These are phyloP conservation scores for Histomonas meleagridis DNA, from an alignment of 208 protist species.

Conservation along the genomic window DNA sequence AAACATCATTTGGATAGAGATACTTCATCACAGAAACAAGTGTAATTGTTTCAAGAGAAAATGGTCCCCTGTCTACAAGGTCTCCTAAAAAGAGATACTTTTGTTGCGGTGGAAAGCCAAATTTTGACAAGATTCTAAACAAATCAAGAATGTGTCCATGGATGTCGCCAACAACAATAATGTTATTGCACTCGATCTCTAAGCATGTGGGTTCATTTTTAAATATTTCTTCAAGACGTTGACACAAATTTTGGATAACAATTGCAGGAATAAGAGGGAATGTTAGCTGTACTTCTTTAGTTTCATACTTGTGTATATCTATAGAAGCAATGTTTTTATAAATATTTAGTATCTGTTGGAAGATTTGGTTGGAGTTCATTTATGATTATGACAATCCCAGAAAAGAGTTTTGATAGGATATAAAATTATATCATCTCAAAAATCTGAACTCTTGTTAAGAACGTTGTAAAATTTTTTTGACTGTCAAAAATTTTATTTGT, in stretches of 20 bases:
- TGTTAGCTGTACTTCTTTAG: too few relatives aligned
- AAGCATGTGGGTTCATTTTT: background rate
- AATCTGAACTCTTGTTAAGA: too few relatives aligned
- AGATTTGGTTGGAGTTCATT: too few relatives aligned
- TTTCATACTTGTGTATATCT: too few relatives aligned
- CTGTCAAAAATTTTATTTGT: too few relatives aligned
- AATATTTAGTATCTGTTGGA: too few relatives aligned
- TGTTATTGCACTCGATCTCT: background rate
- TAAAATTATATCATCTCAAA: too few relatives aligned
- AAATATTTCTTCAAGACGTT: background rate
- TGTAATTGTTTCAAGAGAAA: background rate
- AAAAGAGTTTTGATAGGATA: too few relatives aligned
- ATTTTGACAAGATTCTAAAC: background rate
- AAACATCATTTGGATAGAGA: background rate
- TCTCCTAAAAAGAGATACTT: conserved; percentile 19
- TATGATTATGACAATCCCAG: too few relatives aligned
- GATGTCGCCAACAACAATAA: background rate
- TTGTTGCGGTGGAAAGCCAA: background rate
- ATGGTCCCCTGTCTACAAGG: background rate
- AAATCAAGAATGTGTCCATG: background rate
- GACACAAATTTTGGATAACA: background rate
- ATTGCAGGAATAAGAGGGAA: background rate
- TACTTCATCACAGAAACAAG: background rate
- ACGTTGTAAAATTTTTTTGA: too few relatives aligned
- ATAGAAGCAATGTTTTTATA: too few relatives aligned